Base-by-base conservation (phyloP, 768 basidiomycete species). In the Gautieria morchelliformis region DNA sequence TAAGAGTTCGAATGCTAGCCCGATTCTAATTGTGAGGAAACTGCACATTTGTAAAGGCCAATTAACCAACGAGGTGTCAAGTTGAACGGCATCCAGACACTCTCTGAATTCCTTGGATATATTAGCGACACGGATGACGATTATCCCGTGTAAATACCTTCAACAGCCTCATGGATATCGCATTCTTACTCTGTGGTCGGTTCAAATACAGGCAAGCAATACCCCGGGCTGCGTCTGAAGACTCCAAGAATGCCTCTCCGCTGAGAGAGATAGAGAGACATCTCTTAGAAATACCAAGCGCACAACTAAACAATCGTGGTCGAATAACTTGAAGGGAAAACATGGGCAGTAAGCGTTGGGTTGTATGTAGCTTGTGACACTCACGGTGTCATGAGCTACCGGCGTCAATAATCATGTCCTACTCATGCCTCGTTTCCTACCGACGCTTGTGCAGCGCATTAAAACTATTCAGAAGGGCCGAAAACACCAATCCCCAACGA, bases 171-270 rank as follows among this genome's bases (percentile, higher is more conserved):
- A 81, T 71, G 3, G 90, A 93, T 46, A 95, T 89, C 20, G 93
- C 90, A 72, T 95, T 95, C 77, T 84, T 92, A 63, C 81, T 84
- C 62, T 85, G 77, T 8, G 90, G 88, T 59, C 89, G 76, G 66
- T 93, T 88, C 58, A 94, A 79, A n/a, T 82, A 81, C 19, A 94
- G 75, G 62, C 78, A 86, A 19, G 79, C 75, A 51, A 93, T 76
- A 8, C 89, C 89, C 8, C 83, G 81, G 62, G 24, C 44, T n/a
- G 63, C 52, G 5, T 62, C 63, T 15, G 60, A 60, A 17, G 60
- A 53, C 24, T 64, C 62, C 12, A 64, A 60, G 42, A 60, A 63
- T 7, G 62, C 62, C 30, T 67, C 63, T 19, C 20, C 9, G 5
- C 35, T 24, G 9, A 32, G 12, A n/a, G 51, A 17, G 20, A 52